Base-by-base conservation (phyloP, 2,329 filamentous ascomycete species). In the Exophiala calicioides region DNA sequence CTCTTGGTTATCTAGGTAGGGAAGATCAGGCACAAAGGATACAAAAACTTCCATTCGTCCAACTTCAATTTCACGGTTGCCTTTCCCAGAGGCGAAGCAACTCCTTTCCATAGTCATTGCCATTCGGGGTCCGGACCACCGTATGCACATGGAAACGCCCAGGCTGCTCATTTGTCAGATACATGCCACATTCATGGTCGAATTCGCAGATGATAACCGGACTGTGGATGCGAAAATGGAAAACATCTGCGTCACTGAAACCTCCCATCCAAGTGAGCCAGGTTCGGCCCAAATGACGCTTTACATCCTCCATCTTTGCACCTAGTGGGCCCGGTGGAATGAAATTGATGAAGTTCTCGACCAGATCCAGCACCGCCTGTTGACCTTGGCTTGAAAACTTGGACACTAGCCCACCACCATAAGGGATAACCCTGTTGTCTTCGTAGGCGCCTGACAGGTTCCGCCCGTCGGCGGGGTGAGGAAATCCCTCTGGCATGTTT, bases 61-160 rank as follows among this genome's bases (percentile, higher is more conserved):
- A n/a, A n/a, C n/a, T n/a, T n/a, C n/a, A n/a, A n/a, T n/a, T n/a
- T n/a, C n/a, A n/a, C n/a, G n/a, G n/a, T n/a, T n/a, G n/a, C n/a
- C n/a, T n/a, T n/a, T n/a, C n/a, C n/a, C n/a, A 27, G 12, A 27
- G 48, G n/a, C 42, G 26, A 3, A 50, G 24, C 50, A 79, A 60
- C 12, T 73, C 76, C 52, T 73, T 77, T 0, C 87, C 86, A 61
- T 90, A 90, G 61, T 90, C 86, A 0, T 86, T 86, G 0, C 71
- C 80, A 62, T 90, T 90, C 0, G 86, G 86, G 23, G 79, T 82
- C 24, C 86, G 67, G 52, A 87, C 67, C 41, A 88, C 66, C 0
- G 86, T 90, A 62, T 90, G 86, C 15, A 87, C 85, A 59, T 90
- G 86, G 58, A 87, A 90, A 65, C 85, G 86, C 24, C 80, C 81